Percentiles rank a stretch among this genome's conserved stretches.
These are phyloP conservation scores for Fallopia convolvulus DNA, from an alignment of 148 eudicot species.

Conservation along the genomic window DNA sequence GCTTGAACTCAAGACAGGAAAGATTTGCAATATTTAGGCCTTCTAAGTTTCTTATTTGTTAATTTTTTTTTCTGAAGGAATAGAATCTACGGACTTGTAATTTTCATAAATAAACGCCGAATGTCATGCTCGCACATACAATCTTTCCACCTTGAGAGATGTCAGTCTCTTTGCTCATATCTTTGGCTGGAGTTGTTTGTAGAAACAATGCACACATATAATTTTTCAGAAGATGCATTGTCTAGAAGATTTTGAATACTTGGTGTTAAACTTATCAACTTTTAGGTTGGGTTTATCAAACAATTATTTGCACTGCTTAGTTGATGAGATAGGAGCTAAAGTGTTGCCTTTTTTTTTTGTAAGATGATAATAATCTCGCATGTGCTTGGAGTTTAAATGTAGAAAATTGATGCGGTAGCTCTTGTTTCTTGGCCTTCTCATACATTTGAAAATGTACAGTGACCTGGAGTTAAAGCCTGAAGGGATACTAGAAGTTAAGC, in stretches of 20 bases:
- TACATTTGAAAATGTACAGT: constrained; percentile 25
- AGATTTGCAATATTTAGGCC: no score
- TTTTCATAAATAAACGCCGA: neutral
- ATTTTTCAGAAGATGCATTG: neutral
- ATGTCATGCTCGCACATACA: neutral
- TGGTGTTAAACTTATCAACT: neutral
- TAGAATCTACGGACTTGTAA: no score
- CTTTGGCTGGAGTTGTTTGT: neutral
- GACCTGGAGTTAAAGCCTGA: constrained; percentile 91
- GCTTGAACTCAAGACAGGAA: no score
- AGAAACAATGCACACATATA: neutral
- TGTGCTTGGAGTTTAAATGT: neutral
- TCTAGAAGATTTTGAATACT: no score
- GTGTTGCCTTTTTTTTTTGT: neutral
- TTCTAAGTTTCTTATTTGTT: no score
- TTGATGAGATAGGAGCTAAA: neutral
- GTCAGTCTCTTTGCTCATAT: neutral
- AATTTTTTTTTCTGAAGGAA: no score
- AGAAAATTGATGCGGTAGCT: no score
- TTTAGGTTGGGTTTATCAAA: neutral
- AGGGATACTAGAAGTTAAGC: constrained; percentile 89
- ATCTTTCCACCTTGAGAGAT: neutral
- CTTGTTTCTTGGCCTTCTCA: neutral
- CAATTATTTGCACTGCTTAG: neutral
- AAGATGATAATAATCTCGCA: neutral